These are phyloP conservation scores for Adansonia grandidieri DNA, from an alignment of 441 rosid species.

Conservation along the genomic window DNA sequence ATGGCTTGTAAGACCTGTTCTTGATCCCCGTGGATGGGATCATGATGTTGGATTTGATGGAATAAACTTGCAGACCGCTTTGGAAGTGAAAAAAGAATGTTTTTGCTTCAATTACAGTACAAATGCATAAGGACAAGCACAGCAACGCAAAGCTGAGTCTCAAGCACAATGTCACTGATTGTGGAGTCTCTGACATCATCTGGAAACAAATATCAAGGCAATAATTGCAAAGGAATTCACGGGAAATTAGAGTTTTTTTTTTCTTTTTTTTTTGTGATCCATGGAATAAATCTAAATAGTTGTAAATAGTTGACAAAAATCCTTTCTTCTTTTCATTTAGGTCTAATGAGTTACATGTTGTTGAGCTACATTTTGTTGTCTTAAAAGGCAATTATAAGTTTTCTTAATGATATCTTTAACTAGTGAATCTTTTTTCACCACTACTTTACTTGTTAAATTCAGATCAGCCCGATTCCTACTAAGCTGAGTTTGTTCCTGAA, in stretches of 20 bases:
- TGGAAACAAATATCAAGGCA: constrained; percentile 47
- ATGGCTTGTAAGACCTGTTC: constrained; percentile 81
- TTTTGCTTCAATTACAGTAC: constrained; percentile 67
- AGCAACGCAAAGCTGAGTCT: constrained; percentile 65
- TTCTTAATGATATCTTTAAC: neutral
- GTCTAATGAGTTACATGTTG: neutral
- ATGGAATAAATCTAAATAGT: constrained; percentile 7
- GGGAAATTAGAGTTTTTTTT: neutral
- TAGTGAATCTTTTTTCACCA: neutral
- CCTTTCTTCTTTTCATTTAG: neutral
- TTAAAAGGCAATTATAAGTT: neutral
- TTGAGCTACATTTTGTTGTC: constrained; percentile 7
- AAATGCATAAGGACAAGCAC: constrained; percentile 79
- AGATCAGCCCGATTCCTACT: neutral
- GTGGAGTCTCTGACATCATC: constrained; percentile 65
- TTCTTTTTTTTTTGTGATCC: neutral
- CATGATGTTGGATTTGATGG: constrained; percentile 93
- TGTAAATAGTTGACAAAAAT: neutral
- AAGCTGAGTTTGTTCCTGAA: neutral
- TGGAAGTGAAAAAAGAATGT: constrained; percentile 52
- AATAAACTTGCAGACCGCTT: constrained; percentile 71
- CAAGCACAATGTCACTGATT: constrained; percentile 61
- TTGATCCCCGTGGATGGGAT: constrained; percentile 96
- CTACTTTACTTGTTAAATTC: neutral
- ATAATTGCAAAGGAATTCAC: constrained; percentile 17